A percentile compares a stretch with the other conserved stretches of the same genome.
phyloP scores from a whole-genome alignment of 2,329 filamentous ascomycete genomes.

The Pseudogymnoascus sp. region DNA sequence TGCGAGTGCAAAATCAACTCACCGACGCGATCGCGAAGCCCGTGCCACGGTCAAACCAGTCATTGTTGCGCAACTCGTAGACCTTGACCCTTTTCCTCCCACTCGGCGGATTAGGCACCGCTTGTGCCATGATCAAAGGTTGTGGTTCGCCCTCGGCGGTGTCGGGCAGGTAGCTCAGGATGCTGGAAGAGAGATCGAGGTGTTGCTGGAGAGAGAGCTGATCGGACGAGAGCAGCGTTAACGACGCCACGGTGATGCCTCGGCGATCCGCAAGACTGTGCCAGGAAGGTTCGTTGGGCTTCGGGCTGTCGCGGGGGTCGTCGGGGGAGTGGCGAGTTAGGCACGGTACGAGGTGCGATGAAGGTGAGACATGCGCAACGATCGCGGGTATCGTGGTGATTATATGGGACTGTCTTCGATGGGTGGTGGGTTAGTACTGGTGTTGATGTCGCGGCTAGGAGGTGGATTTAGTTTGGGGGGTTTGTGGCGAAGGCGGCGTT shows the following conservation, averaged over 20 bases:
- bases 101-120: constrained; percentile 56
- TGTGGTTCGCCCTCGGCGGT: constrained; percentile 47
- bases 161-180: constrained; percentile 42
- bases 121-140: constrained; percentile 63
- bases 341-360: background rate
- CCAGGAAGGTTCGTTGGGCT: constrained; percentile 1
- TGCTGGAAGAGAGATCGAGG: constrained; percentile 46
- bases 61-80: constrained; percentile 95
- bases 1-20: background rate
- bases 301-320: background rate
- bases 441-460: background rate
- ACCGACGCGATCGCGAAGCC: constrained; percentile 73
- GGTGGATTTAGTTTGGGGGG: background rate
- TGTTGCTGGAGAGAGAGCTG: constrained; percentile 53
- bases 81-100: constrained; percentile 86
- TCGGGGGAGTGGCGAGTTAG: background rate
- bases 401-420: background rate
- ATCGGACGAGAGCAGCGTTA: constrained; percentile 16
- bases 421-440: background rate
- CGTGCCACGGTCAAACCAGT: constrained; percentile 97
- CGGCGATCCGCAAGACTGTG: background rate
- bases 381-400: background rate
- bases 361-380: background rate
- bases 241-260: constrained; percentile 22
- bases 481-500: constrained; percentile 1